Base-by-base conservation (phyloP, 108 stramenopile species). In the Asterionellopsis glacialis region DNA sequence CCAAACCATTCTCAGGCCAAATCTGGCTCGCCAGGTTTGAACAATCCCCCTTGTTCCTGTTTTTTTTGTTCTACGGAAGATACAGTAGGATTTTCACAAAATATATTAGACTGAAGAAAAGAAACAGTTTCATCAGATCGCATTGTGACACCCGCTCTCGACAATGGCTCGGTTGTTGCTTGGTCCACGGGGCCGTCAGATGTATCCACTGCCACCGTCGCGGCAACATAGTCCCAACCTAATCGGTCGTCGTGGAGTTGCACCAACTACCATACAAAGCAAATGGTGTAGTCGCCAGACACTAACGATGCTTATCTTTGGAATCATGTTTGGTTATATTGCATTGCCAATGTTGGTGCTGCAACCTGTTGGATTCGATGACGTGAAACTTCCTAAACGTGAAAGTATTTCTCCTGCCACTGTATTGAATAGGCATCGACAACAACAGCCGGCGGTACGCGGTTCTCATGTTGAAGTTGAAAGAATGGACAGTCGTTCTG, bases 281-380 rank as follows among this genome's bases (percentile, higher is more conserved):
- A 4, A 15, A 22, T 63, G 51, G 16, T 63, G 11, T 6, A 51
- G 50, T 51, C 61, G 61, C 1, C 72, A 74, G 39, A 59, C 57
- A 0, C n/a, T 74, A 19, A 9, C 57, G 0, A 51, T 71, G 27
- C 65, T 77, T 6, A 24, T 48, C 13, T 0, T 61, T 0, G 76
- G 76, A 23, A 57, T 72, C 14, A 15, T 73, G 52, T 1, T 69
- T 16, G 76, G 76, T 38, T 77, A 77, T 27, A 28, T 73, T 0
- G 0, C 69, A 11, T n/a, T 77, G 19, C 76, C 76, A 38, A 59
- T 77, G 16, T 9, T 73, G 26, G 15, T 77, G 45, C 23, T 77
- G 5, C 58, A 59, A 25, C 1, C 42, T 2, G 15, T 59, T 21
- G 58, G 58, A 41, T 44, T 59, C 38, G 58, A 59, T 25, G 41